Evolutionary conservation across 768 basidiomycete genomes (phyloP).

Genomic region (Mycena capillaripes): DNA sequence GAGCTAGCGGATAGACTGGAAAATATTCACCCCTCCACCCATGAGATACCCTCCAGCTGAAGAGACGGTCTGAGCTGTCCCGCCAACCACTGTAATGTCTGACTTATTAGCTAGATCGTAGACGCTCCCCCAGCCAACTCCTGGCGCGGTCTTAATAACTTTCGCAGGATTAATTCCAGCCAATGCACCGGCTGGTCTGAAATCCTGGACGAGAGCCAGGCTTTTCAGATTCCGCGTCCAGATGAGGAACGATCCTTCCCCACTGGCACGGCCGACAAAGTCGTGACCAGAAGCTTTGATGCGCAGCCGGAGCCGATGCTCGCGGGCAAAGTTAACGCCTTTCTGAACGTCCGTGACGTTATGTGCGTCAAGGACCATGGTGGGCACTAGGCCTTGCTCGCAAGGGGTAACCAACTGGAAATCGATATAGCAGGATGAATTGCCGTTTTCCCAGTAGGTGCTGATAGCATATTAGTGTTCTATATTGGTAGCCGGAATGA

Average conservation of each 20-base stretch:
- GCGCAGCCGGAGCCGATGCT: conserved; percentile 35
- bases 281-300: conserved; percentile 49
- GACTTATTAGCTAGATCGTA: conserved; percentile 13
- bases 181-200: not conserved
- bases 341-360: conserved; percentile 37
- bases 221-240: conserved; percentile 53
- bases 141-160: conserved; percentile 2
- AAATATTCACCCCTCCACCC: conserved; percentile 9
- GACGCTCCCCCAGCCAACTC: conserved; percentile 4
- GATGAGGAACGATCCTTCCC: conserved; percentile 46
- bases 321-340: conserved; percentile 38
- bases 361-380: conserved; percentile 40
- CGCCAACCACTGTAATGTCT: conserved; percentile 9
- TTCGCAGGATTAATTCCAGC: not conserved
- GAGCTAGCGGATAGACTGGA: not conserved
- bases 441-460: conserved; percentile 32
- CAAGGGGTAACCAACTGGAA: conserved; percentile 43
- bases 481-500: not conserved
- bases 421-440: conserved; percentile 44
- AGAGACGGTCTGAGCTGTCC: conserved; percentile 10
- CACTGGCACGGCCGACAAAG: conserved; percentile 49
- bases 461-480: not conserved
- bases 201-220: conserved; percentile 1
- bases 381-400: conserved; percentile 39
- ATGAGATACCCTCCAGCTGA: conserved; percentile 13